These are phyloP conservation scores for Fusarium burgessii DNA, from an alignment of 2,329 filamentous ascomycete genomes.

Conservation along the genomic window DNA sequence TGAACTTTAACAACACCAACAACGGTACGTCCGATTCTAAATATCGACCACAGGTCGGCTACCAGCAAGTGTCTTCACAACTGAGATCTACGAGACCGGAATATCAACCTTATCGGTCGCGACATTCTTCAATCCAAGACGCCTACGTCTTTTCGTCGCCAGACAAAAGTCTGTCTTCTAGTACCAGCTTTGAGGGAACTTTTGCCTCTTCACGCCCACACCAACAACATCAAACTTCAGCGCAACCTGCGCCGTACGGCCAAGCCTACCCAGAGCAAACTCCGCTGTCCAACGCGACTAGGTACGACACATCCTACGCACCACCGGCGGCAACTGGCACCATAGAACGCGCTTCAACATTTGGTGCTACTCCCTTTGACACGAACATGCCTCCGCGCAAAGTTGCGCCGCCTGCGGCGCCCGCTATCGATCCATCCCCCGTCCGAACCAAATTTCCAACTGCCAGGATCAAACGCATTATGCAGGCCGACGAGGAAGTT, in stretches of 20 bases:
- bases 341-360: slow-evolving; percentile 15
- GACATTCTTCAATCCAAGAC: slow-evolving; percentile 30
- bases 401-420: slow-evolving; percentile 52
- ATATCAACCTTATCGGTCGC: slow-evolving; percentile 42
- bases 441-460: slow-evolving; percentile 97
- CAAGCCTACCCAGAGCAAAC: slow-evolving; percentile 31
- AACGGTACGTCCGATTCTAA: slow-evolving; percentile 22
- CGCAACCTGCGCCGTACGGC: slow-evolving; percentile 24
- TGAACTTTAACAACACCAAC: slow-evolving; percentile 45
- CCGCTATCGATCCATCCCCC: slow-evolving; percentile 70
- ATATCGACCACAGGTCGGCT: slow-evolving; percentile 43
- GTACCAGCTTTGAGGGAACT: slow-evolving; percentile 21
- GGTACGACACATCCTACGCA: slow-evolving; percentile 36
- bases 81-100: slow-evolving; percentile 36
- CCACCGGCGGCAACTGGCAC: slow-evolving; percentile 14
- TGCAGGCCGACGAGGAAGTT: slow-evolving; percentile 99
- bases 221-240: slow-evolving; percentile 36
- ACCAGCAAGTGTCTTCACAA: slow-evolving; percentile 43
- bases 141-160: slow-evolving; percentile 29
- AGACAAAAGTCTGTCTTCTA: slow-evolving; percentile 11
- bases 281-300: slow-evolving; percentile 13
- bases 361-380: slow-evolving; percentile 21
- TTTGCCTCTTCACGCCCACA: slow-evolving; percentile 15
- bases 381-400: slow-evolving; percentile 53
- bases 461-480: slow-evolving; percentile 97